Evolutionary conservation across 306 rosid genomes (phyloP), one percentile per base, ranked within the genome.

Genomic region (Acmispon strigosus): DNA sequence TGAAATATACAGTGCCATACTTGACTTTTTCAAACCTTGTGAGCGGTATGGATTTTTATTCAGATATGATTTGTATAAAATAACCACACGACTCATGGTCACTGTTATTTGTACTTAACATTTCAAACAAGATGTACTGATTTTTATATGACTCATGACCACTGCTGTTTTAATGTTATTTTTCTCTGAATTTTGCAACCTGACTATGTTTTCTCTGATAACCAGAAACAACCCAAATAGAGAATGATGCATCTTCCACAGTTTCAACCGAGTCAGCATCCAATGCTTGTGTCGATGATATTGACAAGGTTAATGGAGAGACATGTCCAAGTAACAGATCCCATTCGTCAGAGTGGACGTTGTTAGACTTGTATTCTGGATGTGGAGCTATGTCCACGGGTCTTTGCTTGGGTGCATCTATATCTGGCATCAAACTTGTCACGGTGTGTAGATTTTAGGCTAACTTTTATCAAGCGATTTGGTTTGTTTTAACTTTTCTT

Each of bases 311-410:
- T 6, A 58, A 66, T 5, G 67, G 27, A 27, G 49, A 41, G 27
- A 4, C 27, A 0, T 5, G 0, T 41, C 5, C 32, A 59, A 52
- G 14, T 61, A 70, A 60, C 0, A 42, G 5, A 3, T 72, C 72
- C 0, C 17, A 56, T 20, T 14, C 2, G 6, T 32, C 79, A 0
- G 79, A 78, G 44, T 75, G 81, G 79, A 8, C 48, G 2, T 34
- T 79, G 13, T 32, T 83, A 0, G 87, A 83, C 37, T 62, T 83
- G 62, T 83, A 79, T 62, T 62, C 87, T 22, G 87, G 87, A 0
- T 80, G 87, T 56, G 87, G 87, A 47, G 87, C 84, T 5, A 83
- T 83, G 87, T 83, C 87, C 57, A 83, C 87, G 0, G 87, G 87
- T 2, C 84, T 83, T 29, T 70, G 86, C 66, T 41, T 76, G 0